Evolutionary conservation across 2,329 filamentous ascomycete genomes (phyloP).

Genomic region (Diaporthe citri): DNA sequence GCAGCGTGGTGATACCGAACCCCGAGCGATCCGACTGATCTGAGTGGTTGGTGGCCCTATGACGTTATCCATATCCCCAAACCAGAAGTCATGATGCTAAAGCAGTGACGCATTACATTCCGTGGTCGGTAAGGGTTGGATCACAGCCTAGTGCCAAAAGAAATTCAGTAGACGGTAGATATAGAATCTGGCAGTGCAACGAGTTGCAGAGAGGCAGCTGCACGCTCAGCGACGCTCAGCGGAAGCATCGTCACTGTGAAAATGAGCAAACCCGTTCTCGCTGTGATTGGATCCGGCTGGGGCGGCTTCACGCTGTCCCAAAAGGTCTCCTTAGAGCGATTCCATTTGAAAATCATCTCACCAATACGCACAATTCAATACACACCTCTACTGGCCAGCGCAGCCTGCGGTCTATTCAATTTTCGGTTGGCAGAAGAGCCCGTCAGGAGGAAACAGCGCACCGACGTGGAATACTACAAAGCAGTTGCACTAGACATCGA

Average conservation of each 20-base stretch:
- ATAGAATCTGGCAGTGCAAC: too few species aligned
- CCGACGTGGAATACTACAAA: conserved; percentile 52
- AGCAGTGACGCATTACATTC: conserved; percentile 5
- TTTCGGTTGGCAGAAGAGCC: conserved; percentile 60
- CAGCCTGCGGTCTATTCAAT: conserved; percentile 58
- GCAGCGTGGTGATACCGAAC: conserved; percentile 11
- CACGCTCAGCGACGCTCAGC: too few species aligned
- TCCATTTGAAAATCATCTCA: conserved; percentile 55
- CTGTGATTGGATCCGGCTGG: conserved; percentile 56
- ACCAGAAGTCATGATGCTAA: conserved; percentile 17
- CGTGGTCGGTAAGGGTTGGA: too few species aligned
- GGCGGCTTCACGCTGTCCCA: conserved; percentile 54
- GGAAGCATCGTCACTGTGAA: background rate
- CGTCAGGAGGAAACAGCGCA: conserved; percentile 50
- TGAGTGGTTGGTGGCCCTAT: conserved; percentile 13
- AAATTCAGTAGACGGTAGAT: background rate
- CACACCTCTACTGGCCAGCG: conserved; percentile 59
- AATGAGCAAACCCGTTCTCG: conserved; percentile 38
- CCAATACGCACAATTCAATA: conserved; percentile 57
- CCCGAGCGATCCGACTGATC: conserved; percentile 4
- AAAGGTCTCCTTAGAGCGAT: conserved; percentile 50
- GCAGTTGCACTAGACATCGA: conserved; percentile 54
- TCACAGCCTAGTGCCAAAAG: background rate
- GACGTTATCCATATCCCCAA: conserved; percentile 19
- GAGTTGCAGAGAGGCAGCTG: background rate